Evolutionary conservation across 352 stramenopile genomes (phyloP), one percentile per base, ranked within the genome.

Genomic region (Pythium brassicae): DNA sequence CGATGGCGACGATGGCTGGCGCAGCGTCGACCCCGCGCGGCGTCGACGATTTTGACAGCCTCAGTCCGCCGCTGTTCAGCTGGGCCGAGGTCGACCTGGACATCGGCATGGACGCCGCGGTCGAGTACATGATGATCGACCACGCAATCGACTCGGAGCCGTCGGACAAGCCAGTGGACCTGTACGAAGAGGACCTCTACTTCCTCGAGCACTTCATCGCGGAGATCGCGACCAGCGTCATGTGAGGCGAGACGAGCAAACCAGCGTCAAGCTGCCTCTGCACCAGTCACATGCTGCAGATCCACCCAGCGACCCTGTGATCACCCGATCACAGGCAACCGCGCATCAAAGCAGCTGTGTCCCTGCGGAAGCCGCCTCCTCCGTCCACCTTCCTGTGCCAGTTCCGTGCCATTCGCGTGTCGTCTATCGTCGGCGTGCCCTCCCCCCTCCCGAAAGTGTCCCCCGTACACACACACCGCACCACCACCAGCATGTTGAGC

Each of bases 181-280:
- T 90, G 47, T 90, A 86, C 55, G 80, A 90, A 51, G 80, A 86
- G 53, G 80, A 90, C 29, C 61, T 90, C 10, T 90, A 84, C 68
- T 90, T 90, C 55, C 71, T 90, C 37, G 80, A 90, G 61, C 77
- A 88, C 66, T 90, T 90, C 45, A 88, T 90, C 61, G 71, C 74
- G 53, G 80, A 89, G 71, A 90, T 90, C 66, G 80, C 76, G 48
- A 68, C 61, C 42, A 63, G 47, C n/a, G 62, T 40, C 27, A 47
- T 76, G 46, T 76, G 59, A 68, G 27, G 17, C 7, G 17, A 23
- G 25, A 40, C 23, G 25, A 48, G 7, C 9, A 1, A 32, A 20
- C 43, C 17, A 27, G 5, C 43, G 14, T 4, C 29, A 35, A 35
- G 5, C 29, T 35, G 9, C 23, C 20, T 12, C 45, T 35, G 45